These are phyloP conservation scores for Cadophora malorum DNA, from an alignment of 2,329 filamentous ascomycete species.

Conservation along the genomic window DNA sequence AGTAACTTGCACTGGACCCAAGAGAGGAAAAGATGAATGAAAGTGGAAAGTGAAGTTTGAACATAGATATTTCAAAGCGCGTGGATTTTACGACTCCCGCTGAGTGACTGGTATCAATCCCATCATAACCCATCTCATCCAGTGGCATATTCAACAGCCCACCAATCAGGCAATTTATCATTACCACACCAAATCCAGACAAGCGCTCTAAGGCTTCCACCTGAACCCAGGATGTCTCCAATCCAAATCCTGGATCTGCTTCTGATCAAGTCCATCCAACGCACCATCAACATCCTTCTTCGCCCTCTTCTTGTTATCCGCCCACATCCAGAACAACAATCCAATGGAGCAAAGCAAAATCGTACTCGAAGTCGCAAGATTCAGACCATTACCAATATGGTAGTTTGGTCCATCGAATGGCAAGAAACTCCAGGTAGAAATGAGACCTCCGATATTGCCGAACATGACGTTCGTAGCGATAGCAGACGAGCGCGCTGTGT, in stretches of 20 bases:
- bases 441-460: constrained; percentile 73
- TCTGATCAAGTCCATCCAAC: constrained; percentile 56
- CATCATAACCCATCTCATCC: no score
- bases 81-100: background rate
- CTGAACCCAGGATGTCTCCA: constrained; percentile 71
- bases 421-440: constrained; percentile 70
- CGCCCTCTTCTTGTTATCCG: constrained; percentile 65
- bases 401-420: constrained; percentile 69
- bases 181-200: background rate
- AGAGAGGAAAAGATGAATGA: background rate
- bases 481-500: constrained; percentile 70
- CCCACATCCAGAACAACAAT: constrained; percentile 65
- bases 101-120: background rate
- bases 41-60: background rate
- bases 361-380: constrained; percentile 65
- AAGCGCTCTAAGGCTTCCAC: constrained; percentile 56
- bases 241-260: constrained; percentile 65
- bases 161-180: no score
- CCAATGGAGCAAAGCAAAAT: constrained; percentile 58
- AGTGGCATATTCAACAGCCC: no score
- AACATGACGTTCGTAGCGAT: constrained; percentile 75
- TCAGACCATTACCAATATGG: constrained; percentile 74
- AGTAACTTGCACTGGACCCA: background rate
- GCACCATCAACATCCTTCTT: constrained; percentile 61
- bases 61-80: background rate